Base-by-base conservation (phyloP, 257 asterid species). In the Echium plantagineum region DNA sequence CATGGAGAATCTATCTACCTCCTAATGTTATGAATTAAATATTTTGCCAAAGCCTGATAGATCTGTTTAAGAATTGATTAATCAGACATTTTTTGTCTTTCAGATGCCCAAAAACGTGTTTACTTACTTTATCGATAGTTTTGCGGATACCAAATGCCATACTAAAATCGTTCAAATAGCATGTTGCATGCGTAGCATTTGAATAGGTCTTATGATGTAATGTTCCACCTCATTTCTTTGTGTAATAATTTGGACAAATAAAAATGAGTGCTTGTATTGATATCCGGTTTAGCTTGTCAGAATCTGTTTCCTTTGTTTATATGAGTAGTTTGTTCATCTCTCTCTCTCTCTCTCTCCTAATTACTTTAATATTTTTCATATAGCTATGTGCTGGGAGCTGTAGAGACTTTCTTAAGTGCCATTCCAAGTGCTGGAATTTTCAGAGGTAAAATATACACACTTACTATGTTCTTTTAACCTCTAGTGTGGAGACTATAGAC, bases 381-480 rank as follows among this genome's bases (percentile, higher is more conserved):
- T 72, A 91, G 98, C 62, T 91, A 91, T 68, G 98, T 91, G 65
- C 74, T 91, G 88, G 98, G 98, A 77, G 98, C 98, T 63, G 96
- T 91, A 58, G 98, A 91, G 85, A 88, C 98, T 63, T 91, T 91
- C 78, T 82, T 91, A 58, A 75, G 85, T 79, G 98, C 98, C 69
- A 70, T 91, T 69, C 98, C 98, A 60, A 71, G 77, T 63, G 98
- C 98, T 60, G 98, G 98, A 74, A 75, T 91, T 77, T 91, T 88
- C 75, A 79, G 78, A 86, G 97, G 98, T 91, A 82, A 63, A 42
- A 10, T 42, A 42, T 4, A 42, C 49, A 35, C 46, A 35, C 46
- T 13, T 35, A 35, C 17, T n/a, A 17, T 7, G 12, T 10, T 42
- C 16, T 13, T 42, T 17, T 42, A 42, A 17, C 49, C 49, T 42